Evolutionary conservation across 1,284 basidiomycete genomes (phyloP).

Genomic region (Naganishia liquefaciens): DNA sequence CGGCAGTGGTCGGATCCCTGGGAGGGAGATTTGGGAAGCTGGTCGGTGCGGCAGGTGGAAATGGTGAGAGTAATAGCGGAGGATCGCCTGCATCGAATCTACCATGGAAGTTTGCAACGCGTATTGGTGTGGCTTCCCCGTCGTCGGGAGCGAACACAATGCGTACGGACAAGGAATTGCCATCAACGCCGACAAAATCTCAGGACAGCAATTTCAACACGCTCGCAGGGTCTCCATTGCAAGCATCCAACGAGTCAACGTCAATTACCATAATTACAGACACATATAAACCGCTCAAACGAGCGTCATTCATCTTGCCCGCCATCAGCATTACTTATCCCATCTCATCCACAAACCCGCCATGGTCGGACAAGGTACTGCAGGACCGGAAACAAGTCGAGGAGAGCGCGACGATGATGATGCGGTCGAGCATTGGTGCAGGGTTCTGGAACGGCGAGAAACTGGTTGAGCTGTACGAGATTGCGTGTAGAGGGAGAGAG

Average conservation of each 20-base stretch:
- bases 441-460: slow-evolving; percentile 50
- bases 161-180: slow-evolving; percentile 1
- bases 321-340: slow-evolving; percentile 80
- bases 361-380: slow-evolving; percentile 67
- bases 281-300: slow-evolving; percentile 62
- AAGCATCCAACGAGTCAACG: slow-evolving; percentile 25
- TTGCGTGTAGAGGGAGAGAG: slow-evolving; percentile 51
- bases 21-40: slow-evolving; percentile 32
- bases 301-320: slow-evolving; percentile 81
- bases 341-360: slow-evolving; percentile 75
- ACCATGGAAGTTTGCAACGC: slow-evolving; percentile 24
- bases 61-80: not conserved
- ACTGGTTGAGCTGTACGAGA: slow-evolving; percentile 51
- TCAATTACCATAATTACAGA: slow-evolving; percentile 19
- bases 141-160: not conserved
- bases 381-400: slow-evolving; percentile 57
- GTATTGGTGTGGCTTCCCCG: not conserved
- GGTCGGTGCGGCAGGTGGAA: slow-evolving; percentile 10
- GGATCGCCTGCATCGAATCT: not conserved
- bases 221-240: slow-evolving; percentile 7
- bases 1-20: slow-evolving; percentile 32
- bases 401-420: slow-evolving; percentile 56
- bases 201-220: not conserved
- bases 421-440: slow-evolving; percentile 36
- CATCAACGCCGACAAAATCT: slow-evolving; percentile 4